A percentile compares a stretch with the other conserved stretches of the same genome.
Evolutionary conservation across 2,329 filamentous ascomycete species (phyloP).

Genomic region (Lachnellula hyalina): DNA sequence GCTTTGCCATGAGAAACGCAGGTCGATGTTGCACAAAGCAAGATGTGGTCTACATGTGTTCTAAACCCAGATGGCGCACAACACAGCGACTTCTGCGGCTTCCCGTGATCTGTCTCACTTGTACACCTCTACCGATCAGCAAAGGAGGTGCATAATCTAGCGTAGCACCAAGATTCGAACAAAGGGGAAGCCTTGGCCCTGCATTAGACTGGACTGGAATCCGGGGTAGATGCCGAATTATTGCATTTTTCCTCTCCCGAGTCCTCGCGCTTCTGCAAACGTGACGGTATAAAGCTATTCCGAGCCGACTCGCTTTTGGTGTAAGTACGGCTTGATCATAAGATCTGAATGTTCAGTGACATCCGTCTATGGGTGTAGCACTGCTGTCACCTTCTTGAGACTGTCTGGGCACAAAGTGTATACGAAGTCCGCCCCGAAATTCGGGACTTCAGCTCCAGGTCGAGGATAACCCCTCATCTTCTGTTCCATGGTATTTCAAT

Average conservation of each 20-base stretch:
- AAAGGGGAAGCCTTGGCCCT: neutral
- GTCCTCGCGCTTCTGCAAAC: neutral
- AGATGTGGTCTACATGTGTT: neutral
- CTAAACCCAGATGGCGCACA: constrained; percentile 1
- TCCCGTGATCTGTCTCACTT: neutral
- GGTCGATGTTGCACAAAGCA: neutral
- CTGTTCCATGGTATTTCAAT: neutral
- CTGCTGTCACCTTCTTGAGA: neutral
- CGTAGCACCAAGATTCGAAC: neutral
- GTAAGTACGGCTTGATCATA: neutral
- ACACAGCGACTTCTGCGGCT: neutral
- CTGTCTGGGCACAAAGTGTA: neutral
- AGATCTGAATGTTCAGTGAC: neutral
- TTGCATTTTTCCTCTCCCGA: neutral
- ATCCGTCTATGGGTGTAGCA: neutral
- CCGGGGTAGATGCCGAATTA: neutral
- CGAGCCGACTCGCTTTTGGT: neutral
- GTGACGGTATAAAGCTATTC: neutral
- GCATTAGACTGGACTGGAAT: neutral
- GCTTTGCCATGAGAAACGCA: neutral
- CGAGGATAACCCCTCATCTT: neutral
- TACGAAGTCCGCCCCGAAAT: neutral
- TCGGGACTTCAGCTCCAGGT: neutral
- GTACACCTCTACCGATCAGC: neutral
- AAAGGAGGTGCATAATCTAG: neutral